Conservation (phyloP, 257 asterid species). For the Paulownia fortunei region DNA sequence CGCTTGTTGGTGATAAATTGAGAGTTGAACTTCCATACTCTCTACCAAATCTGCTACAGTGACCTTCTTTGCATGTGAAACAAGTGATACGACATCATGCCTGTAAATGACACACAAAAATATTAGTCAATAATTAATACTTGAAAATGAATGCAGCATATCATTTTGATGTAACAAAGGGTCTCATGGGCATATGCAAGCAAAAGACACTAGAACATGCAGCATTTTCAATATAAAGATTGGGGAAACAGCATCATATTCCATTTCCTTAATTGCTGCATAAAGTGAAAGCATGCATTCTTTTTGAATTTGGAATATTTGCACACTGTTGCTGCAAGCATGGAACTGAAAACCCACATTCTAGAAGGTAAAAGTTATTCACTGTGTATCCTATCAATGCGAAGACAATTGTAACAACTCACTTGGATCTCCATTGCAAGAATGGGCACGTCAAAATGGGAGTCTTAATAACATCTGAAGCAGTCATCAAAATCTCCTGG, state of each 20-base stretch:
- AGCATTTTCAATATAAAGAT: background rate
- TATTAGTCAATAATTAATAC: conserved; percentile 9
- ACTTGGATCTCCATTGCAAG: conserved; percentile 66
- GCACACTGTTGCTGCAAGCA: background rate
- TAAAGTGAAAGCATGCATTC: background rate
- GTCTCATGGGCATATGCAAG: background rate
- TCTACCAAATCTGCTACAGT: conserved; percentile 84
- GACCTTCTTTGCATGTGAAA: conserved; percentile 71
- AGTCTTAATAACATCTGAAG: conserved; percentile 74
- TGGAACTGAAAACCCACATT: background rate
- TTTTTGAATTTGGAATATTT: background rate
- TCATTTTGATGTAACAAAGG: background rate
- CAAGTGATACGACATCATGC: conserved; percentile 69
- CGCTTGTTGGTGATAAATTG: conserved; percentile 35
- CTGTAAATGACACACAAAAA: conserved; percentile 48
- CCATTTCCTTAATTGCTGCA: background rate
- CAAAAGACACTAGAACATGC: background rate
- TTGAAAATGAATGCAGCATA: background rate
- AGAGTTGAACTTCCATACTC: conserved; percentile 71
- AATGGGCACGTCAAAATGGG: conserved; percentile 95
- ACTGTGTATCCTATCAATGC: conserved; percentile 5
- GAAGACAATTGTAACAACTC: conserved; percentile 41
- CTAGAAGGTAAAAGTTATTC: background rate
- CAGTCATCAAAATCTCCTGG: conserved; percentile 95
- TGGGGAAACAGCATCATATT: background rate